Base-by-base conservation (phyloP, 2,329 filamentous ascomycete species). In the Apiospora malaysiana region DNA sequence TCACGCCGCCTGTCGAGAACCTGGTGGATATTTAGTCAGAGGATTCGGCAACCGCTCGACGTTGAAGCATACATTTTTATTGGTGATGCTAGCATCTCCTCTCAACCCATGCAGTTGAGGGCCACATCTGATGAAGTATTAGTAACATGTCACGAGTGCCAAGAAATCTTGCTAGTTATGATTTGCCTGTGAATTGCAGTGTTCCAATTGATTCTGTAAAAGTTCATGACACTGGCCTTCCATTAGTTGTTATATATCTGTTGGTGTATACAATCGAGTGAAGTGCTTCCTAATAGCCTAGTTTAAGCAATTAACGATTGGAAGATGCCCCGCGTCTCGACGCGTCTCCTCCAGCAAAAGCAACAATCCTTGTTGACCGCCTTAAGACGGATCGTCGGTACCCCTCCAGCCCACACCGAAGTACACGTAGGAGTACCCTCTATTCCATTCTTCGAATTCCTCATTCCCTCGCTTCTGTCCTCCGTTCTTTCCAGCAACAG, bases 331-430 rank as follows among this genome's bases (percentile, higher is more conserved):
- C 56, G 56, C 32, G 56, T 63, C 56, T 4, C 9, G 27, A 63
- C 56, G 56, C 56, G 56, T 63, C 32, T 63, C 56, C 9, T 63
- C 32, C 27, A 32, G 8, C 56, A 23, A 40, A 63, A 37, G 56
- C 56, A 63, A 63, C 32, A 40, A 63, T 40, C 21, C 21, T 32
- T 40, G 56, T 63, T 63, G 56, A 63, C 56, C 56, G 56, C 56
- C 56, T 63, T 63, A 23, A 40, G 32, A 21, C 27, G 23, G 56
- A 63, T 63, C 32, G 56, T 63, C 21, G 32, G 9, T 40, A 21
- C 56, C 56, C 56, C 56, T 63, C 56, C 56, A 63, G 56, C 56
- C 56, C 51, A 59, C 51, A 16, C 51, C 32, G 47, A 25, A 32
- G 49, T 27, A 45, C 42, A 45, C 42, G 42, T 45, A 56, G 51